phyloP scores from a whole-genome alignment of 2,329 filamentous ascomycete genomes.

The Bimuria novae-zelandiae region DNA sequence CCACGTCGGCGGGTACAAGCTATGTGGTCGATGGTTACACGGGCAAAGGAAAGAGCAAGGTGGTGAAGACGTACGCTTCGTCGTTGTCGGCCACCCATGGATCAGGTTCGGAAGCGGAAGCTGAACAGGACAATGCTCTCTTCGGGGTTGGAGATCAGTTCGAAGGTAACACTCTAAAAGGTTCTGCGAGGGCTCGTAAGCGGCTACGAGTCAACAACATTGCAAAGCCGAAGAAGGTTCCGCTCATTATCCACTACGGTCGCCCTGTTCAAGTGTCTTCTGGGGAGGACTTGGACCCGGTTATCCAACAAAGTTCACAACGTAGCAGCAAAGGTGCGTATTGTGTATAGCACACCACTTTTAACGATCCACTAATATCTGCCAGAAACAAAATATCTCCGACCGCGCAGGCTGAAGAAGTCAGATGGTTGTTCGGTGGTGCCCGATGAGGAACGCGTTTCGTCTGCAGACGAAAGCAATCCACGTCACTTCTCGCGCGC shows the following conservation, averaged over 20 bases:
- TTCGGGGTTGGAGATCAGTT: conserved; percentile 25
- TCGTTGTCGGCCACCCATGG: conserved; percentile 34
- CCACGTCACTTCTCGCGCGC: conserved; percentile 14
- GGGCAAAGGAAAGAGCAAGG: conserved; percentile 23
- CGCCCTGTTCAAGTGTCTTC: conserved; percentile 1
- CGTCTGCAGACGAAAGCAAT: not conserved
- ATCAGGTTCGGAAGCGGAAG: conserved; percentile 29
- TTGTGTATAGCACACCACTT: too few species aligned
- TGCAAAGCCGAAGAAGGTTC: conserved; percentile 26
- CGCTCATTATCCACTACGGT: conserved; percentile 23
- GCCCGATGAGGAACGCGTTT: conserved; percentile 18
- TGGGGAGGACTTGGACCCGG: conserved; percentile 7
- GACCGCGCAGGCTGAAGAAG: conserved; percentile 17
- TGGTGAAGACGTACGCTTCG: conserved; percentile 18
- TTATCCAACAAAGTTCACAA: conserved; percentile 8
- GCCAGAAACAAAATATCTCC: conserved; percentile 20
- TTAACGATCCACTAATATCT: too few species aligned
- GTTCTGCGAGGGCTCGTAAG: conserved; percentile 15
- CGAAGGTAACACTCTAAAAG: conserved; percentile 16
- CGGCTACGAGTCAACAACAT: conserved; percentile 11
- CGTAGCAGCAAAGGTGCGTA: conserved; percentile 18
- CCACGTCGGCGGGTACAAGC: conserved; percentile 33
- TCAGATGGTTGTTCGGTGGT: conserved; percentile 5
- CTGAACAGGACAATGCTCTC: conserved; percentile 17
- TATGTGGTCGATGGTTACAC: conserved; percentile 17